Conservation (phyloP, 176 grass and related monocot genomes). For the Hordeum marinum region DNA sequence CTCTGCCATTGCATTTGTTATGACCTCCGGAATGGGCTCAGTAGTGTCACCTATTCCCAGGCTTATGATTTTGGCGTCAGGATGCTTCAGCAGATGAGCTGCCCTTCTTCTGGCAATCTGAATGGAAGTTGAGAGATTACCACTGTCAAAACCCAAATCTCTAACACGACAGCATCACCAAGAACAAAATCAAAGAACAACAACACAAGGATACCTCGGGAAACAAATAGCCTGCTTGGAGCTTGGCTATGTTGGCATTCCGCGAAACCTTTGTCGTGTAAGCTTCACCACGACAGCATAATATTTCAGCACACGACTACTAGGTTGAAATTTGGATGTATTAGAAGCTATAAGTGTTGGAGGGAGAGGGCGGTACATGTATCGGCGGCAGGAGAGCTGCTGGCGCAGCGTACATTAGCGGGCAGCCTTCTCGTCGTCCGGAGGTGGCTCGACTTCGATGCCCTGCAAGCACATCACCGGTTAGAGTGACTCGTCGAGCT, state of each 20-base stretch:
- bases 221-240: conserved; percentile 78
- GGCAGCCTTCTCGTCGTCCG: conserved; percentile 4
- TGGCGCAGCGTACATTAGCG: conserved; percentile 24
- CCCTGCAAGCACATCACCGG: neutral
- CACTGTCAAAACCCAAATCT: conserved; percentile 1
- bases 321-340: neutral
- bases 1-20: conserved; percentile 82
- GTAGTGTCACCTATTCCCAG: conserved; percentile 94
- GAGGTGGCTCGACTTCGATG: conserved; percentile 18
- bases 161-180: neutral
- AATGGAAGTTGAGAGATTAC: neutral
- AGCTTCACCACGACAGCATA: conserved; percentile 42
- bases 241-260: conserved; percentile 54
- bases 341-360: neutral
- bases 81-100: conserved; percentile 67
- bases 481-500: neutral
- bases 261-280: conserved; percentile 79
- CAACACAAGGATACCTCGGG: conserved; percentile 45
- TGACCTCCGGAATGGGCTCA: conserved; percentile 81
- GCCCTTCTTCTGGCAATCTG: conserved; percentile 88
- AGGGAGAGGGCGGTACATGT: conserved; percentile 19
- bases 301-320: neutral
- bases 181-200: neutral
- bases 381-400: conserved; percentile 23
- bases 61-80: conserved; percentile 87